Percentiles rank a stretch among this genome's conserved stretches.
phyloP scores from a whole-genome alignment of 139 green algal species.

The Volvox reticuliferus region DNA sequence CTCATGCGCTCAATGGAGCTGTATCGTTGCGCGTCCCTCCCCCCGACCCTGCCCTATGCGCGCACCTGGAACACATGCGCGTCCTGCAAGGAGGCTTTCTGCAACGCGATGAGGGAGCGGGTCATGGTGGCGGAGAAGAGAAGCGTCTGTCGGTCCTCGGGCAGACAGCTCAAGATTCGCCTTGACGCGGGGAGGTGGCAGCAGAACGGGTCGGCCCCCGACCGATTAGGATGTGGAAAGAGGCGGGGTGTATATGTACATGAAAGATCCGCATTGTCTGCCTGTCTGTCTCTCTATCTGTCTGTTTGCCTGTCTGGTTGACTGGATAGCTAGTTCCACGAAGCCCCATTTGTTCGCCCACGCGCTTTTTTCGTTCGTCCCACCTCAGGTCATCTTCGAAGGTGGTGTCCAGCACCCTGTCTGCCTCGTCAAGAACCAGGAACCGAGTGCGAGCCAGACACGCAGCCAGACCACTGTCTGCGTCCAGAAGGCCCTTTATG shows the following conservation, averaged over 20 bases:
- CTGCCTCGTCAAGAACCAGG: constrained; percentile 96
- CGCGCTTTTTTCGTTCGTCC: background rate
- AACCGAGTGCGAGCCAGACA: constrained; percentile 71
- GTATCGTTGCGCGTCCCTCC: too few species aligned
- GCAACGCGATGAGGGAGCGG: constrained; percentile 73
- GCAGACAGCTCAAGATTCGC: constrained; percentile 39
- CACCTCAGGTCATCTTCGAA: constrained; percentile 85
- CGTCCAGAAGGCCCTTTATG: constrained; percentile 64
- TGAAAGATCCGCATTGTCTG: too few species aligned
- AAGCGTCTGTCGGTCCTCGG: constrained; percentile 88
- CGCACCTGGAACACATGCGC: constrained; percentile 73
- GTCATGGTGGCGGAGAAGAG: constrained; percentile 97
- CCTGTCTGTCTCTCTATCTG: too few species aligned
- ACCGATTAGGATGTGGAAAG: too few species aligned
- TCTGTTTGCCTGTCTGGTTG: too few species aligned
- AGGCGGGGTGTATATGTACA: too few species aligned
- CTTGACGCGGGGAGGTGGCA: background rate
- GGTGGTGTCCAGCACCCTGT: constrained; percentile 89
- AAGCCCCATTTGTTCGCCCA: background rate
- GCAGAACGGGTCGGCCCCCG: too few species aligned
- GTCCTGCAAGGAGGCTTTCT: constrained; percentile 64
- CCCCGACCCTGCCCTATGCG: background rate
- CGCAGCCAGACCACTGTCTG: constrained; percentile 47
- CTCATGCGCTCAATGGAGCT: too few species aligned
- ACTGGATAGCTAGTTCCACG: background rate